A percentile compares a stretch with the other conserved stretches of the same genome.
Evolutionary conservation across 2,329 filamentous ascomycete species (phyloP).

Genomic region (Chrysoporthe cubensis): DNA sequence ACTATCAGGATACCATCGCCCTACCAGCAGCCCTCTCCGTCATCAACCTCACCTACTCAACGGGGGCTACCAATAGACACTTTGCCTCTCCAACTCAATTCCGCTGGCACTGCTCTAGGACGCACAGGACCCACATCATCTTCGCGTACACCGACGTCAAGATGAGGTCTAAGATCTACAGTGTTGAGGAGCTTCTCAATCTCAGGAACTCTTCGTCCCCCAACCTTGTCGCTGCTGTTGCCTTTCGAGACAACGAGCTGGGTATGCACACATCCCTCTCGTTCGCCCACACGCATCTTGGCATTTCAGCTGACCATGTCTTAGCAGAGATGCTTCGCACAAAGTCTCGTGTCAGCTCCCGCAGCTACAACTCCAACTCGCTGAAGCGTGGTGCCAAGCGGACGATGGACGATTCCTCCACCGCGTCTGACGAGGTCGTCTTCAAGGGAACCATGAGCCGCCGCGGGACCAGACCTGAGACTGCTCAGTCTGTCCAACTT

Average conservation of each 20-base stretch:
- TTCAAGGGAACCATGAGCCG: slow-evolving; percentile 42
- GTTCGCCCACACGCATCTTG: not conserved
- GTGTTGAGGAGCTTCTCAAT: slow-evolving; percentile 49
- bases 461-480: slow-evolving; percentile 28
- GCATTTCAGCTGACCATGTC: slow-evolving; percentile 5
- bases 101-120: slow-evolving; percentile 41
- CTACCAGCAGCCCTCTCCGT: slow-evolving; percentile 41
- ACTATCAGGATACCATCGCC: slow-evolving; percentile 33
- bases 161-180: slow-evolving; percentile 51
- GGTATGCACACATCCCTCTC: slow-evolving; percentile 28
- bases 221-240: slow-evolving; percentile 23
- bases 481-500: slow-evolving; percentile 15
- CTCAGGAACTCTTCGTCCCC: slow-evolving; percentile 36
- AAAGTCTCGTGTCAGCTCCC: slow-evolving; percentile 28
- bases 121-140: slow-evolving; percentile 44
- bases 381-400: slow-evolving; percentile 33
- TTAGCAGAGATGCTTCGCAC: slow-evolving; percentile 37
- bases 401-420: slow-evolving; percentile 40
- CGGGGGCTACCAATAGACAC: slow-evolving; percentile 29
- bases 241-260: slow-evolving; percentile 23
- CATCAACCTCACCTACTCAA: slow-evolving; percentile 34
- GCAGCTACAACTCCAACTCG: slow-evolving; percentile 30
- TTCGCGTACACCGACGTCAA: slow-evolving; percentile 44
- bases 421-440: slow-evolving; percentile 42
- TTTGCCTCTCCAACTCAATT: slow-evolving; percentile 44